phyloP scores from a whole-genome alignment of 2,329 filamentous ascomycete species.

The Exophiala sideris region DNA sequence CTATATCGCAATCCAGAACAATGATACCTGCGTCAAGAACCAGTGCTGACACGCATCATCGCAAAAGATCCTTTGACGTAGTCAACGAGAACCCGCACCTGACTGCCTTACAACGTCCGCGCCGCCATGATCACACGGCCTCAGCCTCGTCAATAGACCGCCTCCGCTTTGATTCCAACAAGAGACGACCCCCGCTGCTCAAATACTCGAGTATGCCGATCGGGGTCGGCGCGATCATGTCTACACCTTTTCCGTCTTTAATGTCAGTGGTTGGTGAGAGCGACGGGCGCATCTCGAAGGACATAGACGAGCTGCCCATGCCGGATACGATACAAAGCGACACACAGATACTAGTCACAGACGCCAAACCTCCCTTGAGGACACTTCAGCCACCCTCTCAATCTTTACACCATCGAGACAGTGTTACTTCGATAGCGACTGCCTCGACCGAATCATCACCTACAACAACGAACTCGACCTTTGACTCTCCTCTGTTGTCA shows the following conservation, averaged over 20 bases:
- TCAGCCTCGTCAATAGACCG: slow-evolving; percentile 13
- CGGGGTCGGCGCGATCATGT: slow-evolving; percentile 26
- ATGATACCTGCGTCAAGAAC: slow-evolving; percentile 15
- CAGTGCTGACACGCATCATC: slow-evolving; percentile 25
- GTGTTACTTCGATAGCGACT: slow-evolving; percentile 50
- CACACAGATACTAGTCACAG: slow-evolving; percentile 19
- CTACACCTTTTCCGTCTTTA: slow-evolving; percentile 27
- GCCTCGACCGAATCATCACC: slow-evolving; percentile 92
- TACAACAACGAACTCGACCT: slow-evolving; percentile 87
- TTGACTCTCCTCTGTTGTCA: slow-evolving; percentile 84
- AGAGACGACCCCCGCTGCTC: slow-evolving; percentile 22
- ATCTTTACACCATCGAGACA: slow-evolving; percentile 38
- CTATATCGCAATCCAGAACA: slow-evolving; percentile 4
- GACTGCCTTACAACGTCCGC: slow-evolving; percentile 10
- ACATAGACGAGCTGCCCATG: slow-evolving; percentile 18
- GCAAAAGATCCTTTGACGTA: slow-evolving; percentile 29
- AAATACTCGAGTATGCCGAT: slow-evolving; percentile 26
- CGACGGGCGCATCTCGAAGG: slow-evolving; percentile 15
- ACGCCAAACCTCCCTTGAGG: slow-evolving; percentile 10
- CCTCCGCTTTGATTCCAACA: slow-evolving; percentile 15
- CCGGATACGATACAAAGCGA: slow-evolving; percentile 20
- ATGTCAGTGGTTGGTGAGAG: slow-evolving; percentile 27
- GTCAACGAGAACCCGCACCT: slow-evolving; percentile 14
- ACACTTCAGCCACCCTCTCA: slow-evolving; percentile 10
- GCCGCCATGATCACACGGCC: slow-evolving; percentile 16